Percentiles rank a stretch among this genome's conserved stretches.
These are phyloP conservation scores for Leccinum angustisporum DNA, from an alignment of 1,284 basidiomycete species.

Conservation along the genomic window DNA sequence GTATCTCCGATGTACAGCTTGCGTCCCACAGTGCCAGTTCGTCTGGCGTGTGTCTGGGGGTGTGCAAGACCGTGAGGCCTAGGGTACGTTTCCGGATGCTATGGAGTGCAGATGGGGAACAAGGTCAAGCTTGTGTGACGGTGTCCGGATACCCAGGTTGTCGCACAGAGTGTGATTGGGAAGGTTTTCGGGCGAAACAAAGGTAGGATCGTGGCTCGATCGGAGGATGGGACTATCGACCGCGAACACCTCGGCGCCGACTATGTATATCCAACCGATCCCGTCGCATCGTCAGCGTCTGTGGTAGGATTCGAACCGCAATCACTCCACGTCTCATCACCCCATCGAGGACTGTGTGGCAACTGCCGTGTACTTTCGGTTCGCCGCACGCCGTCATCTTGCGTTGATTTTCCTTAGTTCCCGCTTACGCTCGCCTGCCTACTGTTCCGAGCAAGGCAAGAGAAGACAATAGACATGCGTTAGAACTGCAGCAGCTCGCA, in stretches of 20 bases:
- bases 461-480: too few species aligned
- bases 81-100: conserved; percentile 20
- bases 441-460: too few species aligned
- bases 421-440: too few species aligned
- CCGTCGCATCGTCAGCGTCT: not conserved
- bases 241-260: conserved; percentile 51
- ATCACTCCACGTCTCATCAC: conserved; percentile 17
- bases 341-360: too few species aligned
- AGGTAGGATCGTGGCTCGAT: conserved; percentile 45
- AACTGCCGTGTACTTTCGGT: too few species aligned
- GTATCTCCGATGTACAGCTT: conserved; percentile 55
- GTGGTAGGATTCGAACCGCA: not conserved
- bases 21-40: conserved; percentile 52
- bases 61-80: conserved; percentile 47
- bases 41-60: conserved; percentile 58
- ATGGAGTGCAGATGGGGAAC: conserved; percentile 41
- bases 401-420: too few species aligned
- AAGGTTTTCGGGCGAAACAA: conserved; percentile 41
- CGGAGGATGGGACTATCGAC: conserved; percentile 46
- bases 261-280: conserved; percentile 25
- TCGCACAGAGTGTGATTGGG: conserved; percentile 48
- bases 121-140: conserved; percentile 44
- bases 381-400: too few species aligned
- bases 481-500: too few species aligned
- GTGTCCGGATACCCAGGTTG: conserved; percentile 39